Conservation (phyloP, 1,284 basidiomycete species). For the Ganoderma meredithae region DNA sequence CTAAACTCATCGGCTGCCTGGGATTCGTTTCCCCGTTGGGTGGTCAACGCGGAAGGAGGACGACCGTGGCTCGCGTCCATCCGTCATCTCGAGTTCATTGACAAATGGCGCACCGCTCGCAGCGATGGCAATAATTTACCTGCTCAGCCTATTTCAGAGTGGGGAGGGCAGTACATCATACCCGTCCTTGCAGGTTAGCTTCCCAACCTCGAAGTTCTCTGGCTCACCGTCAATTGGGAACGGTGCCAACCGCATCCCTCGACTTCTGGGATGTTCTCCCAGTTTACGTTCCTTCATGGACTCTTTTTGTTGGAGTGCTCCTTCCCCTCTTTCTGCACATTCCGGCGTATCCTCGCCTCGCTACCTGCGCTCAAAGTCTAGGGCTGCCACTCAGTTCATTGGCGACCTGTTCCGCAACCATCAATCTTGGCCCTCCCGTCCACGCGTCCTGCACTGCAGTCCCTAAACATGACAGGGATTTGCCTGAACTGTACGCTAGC, state of each 20-base stretch:
- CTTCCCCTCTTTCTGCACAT: not conserved
- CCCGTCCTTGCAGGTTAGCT: not conserved
- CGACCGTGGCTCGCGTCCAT: not conserved
- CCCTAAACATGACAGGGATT: not conserved
- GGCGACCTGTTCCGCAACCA: not conserved
- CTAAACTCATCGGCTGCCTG: not conserved
- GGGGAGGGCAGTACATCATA: not conserved
- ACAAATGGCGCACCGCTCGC: not conserved
- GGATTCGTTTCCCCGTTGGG: not conserved
- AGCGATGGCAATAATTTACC: not conserved
- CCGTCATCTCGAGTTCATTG: not conserved
- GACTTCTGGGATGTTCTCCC: not conserved
- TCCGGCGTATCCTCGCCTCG: not conserved
- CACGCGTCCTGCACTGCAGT: not conserved
- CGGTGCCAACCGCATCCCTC: not conserved
- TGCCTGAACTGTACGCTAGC: not conserved
- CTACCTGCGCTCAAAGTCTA: not conserved
- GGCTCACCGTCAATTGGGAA: not conserved
- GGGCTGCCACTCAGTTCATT: not conserved
- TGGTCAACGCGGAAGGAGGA: not conserved
- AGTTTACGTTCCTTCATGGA: not conserved
- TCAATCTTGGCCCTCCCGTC: not conserved
- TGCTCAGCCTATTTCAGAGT: not conserved
- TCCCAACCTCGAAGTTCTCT: not conserved
- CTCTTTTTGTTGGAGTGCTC: not conserved